Conservation (phyloP, 140 eudicot species). For the Ambrosia hybrid region DNA sequence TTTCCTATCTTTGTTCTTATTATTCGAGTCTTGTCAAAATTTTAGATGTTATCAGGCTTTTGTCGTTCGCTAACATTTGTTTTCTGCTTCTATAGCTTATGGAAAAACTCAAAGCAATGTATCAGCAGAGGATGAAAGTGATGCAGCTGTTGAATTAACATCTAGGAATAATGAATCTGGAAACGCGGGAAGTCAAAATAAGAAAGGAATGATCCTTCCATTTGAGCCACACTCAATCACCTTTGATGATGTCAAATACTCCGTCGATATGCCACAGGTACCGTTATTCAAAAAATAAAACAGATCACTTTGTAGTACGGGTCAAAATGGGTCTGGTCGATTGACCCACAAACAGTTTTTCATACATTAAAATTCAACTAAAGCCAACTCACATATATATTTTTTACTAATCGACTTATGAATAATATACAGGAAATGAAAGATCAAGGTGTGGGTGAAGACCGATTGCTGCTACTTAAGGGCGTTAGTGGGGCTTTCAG, state of each 20-base stretch:
- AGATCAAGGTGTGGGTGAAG: slow-evolving; percentile 56
- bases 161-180: slow-evolving; percentile 26
- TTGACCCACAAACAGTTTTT: no score
- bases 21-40: background rate
- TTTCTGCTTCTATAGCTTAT: slow-evolving; percentile 42
- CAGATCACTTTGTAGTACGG: background rate
- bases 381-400: background rate
- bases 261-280: slow-evolving; percentile 93
- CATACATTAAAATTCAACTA: no score
- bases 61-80: slow-evolving; percentile 8
- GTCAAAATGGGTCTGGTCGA: no score
- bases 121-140: slow-evolving; percentile 29
- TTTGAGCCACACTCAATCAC: slow-evolving; percentile 76
- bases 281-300: background rate
- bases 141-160: slow-evolving; percentile 35
- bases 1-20: background rate
- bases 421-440: slow-evolving; percentile 53
- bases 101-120: slow-evolving; percentile 51
- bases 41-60: background rate
- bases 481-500: slow-evolving; percentile 66
- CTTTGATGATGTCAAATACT: slow-evolving; percentile 68
- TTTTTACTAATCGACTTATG: slow-evolving; percentile 11
- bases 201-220: slow-evolving; percentile 90
- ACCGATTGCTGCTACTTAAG: slow-evolving; percentile 51
- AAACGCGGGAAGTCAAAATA: slow-evolving; percentile 29